phyloP scores from a whole-genome alignment of 441 rosid species.

The Brassica balearica region DNA sequence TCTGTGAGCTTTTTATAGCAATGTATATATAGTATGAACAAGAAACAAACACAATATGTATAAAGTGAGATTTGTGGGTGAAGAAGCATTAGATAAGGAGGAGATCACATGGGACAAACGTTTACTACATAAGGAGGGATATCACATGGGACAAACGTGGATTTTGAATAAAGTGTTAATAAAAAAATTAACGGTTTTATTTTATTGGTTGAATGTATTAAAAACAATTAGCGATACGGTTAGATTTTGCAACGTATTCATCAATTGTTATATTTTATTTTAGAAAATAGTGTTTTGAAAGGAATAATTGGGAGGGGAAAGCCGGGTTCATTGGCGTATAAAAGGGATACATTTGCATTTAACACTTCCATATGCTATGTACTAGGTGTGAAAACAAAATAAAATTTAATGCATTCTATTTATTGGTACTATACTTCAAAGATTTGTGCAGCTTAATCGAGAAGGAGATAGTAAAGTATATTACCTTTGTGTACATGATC shows the following conservation, averaged over 20 bases:
- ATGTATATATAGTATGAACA: constrained; percentile 43
- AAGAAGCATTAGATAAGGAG: constrained; percentile 63
- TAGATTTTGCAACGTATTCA: constrained; percentile 3
- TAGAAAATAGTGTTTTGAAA: constrained; percentile 1
- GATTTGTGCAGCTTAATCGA: constrained; percentile 29
- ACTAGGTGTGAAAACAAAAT: constrained; percentile 15
- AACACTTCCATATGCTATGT: constrained; percentile 46
- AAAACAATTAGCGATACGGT: constrained; percentile 19
- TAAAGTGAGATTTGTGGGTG: constrained; percentile 50
- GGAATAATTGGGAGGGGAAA: constrained; percentile 38
- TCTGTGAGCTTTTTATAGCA: constrained; percentile 48
- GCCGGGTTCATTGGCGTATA: constrained; percentile 77
- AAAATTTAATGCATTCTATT: not conserved
- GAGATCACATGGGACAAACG: constrained; percentile 71
- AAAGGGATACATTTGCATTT: constrained; percentile 50
- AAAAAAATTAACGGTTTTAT: not conserved
- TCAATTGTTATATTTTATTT: not conserved
- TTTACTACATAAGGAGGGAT: constrained; percentile 56
- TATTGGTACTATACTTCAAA: not conserved
- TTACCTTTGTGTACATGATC: constrained; percentile 42
- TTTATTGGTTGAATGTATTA: constrained; percentile 8
- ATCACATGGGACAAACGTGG: constrained; percentile 51
- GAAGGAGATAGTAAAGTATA: constrained; percentile 30
- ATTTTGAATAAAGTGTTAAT: constrained; percentile 41
- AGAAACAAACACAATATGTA: constrained; percentile 10